Evolutionary conservation across 768 basidiomycete species (phyloP).

Genomic region (Inosperma sp.): DNA sequence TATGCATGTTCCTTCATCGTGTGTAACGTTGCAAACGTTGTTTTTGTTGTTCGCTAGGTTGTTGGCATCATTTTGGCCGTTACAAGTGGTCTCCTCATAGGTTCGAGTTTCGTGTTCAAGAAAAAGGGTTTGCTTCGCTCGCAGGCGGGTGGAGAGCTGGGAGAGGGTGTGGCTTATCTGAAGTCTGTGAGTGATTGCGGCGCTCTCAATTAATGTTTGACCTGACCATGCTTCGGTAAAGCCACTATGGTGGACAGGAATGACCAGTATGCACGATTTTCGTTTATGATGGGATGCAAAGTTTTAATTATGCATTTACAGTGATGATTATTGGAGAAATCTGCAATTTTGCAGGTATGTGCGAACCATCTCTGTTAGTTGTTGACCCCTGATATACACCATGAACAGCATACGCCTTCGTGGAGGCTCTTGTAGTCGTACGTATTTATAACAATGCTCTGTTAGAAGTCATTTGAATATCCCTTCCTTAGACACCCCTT

Average conservation of each 20-base stretch:
- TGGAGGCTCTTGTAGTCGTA: slow-evolving; percentile 89
- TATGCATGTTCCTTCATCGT: slow-evolving; percentile 17
- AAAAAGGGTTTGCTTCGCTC: slow-evolving; percentile 86
- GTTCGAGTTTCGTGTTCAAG: slow-evolving; percentile 93
- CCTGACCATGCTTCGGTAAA: slow-evolving; percentile 28
- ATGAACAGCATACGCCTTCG: slow-evolving; percentile 74
- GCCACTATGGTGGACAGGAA: slow-evolving; percentile 92
- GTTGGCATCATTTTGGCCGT: slow-evolving; percentile 77
- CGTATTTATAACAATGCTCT: slow-evolving; percentile 23
- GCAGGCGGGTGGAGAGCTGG: slow-evolving; percentile 73
- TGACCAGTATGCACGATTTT: slow-evolving; percentile 59
- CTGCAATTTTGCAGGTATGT: slow-evolving; percentile 78
- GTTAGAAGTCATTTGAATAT: background rate
- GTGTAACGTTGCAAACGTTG: background rate
- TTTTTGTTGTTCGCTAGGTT: slow-evolving; percentile 37
- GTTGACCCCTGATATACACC: slow-evolving; percentile 24
- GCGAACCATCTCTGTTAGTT: slow-evolving; percentile 22
- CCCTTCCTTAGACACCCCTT: slow-evolving; percentile 67
- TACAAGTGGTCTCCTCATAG: slow-evolving; percentile 81
- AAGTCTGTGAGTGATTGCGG: slow-evolving; percentile 65
- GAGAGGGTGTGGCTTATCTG: slow-evolving; percentile 90
- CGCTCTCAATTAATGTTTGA: slow-evolving; percentile 1
- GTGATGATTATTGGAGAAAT: slow-evolving; percentile 92
- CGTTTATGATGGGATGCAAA: background rate
- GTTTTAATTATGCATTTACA: slow-evolving; percentile 24